Evolutionary conservation across 305 asterid genomes (phyloP), one percentile per base, ranked within the genome.

Genomic region (Monarda citriodora): DNA sequence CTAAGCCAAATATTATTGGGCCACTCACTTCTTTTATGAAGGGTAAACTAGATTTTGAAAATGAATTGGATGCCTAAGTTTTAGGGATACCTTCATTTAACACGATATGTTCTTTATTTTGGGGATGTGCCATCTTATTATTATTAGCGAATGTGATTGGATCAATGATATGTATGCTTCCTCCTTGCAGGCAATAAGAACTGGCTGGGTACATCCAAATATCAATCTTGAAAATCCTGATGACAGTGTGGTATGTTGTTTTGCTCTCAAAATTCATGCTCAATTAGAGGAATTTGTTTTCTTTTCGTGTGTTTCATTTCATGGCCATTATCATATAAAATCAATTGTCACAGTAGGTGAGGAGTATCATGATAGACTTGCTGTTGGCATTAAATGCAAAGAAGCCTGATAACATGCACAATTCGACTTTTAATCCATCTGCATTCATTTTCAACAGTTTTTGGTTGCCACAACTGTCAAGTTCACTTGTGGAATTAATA

Each of bases 191-290:
- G 88, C 88, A 10, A 82, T 82, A 44, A 61, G 82, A 62, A 76
- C 79, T 8, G 88, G 88, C 70, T 82, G 88, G 88, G 73, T 81
- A 68, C 88, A 81, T 78, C 88, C 88, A 53, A 81, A 81, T 73
- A 71, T 78, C 74, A 81, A 81, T 61, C 88, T 82, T 78, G 88
- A 82, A 63, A 75, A 76, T 66, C 88, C 88, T 57, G 88, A 82
- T 47, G 80, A 69, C 52, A 77, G 70, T 16, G 82, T 82, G 88
- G 88, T 82, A 82, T 63, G 78, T 44, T 38, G 25, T 70, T 36
- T 57, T 15, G 9, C 61, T 52, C 56, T 26, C 11, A 12, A 55
- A 49, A 48, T 67, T 65, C 60, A 50, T 36, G n/a, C 12, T 42
- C 66, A 47, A 45, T 55, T 20, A 16, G 14, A 34, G 29, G 15